Evolutionary conservation across 2,329 filamentous ascomycete genomes (phyloP).

Genomic region (Colletotrichum sp.): DNA sequence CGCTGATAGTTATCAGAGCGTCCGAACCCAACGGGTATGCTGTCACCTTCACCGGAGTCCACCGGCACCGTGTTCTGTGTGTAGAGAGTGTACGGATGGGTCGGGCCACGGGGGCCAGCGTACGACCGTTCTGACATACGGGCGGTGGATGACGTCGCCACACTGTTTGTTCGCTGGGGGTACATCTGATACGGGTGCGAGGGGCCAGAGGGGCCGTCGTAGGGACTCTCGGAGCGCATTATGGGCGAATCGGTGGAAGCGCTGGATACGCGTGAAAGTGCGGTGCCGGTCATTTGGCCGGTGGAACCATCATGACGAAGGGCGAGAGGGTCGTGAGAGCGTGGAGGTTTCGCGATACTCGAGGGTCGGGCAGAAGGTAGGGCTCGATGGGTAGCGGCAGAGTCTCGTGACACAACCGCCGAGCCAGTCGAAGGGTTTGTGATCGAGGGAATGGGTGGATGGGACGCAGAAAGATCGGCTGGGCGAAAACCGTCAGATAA

Average conservation of each 20-base stretch:
- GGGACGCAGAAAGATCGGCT: conserved; percentile 25
- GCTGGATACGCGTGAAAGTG: conserved; percentile 29
- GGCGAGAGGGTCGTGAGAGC: conserved; percentile 53
- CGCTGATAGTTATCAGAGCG: conserved; percentile 71
- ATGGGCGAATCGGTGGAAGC: conserved; percentile 41
- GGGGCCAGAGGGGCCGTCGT: conserved; percentile 73
- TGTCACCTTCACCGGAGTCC: conserved; percentile 42
- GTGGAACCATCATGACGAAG: conserved; percentile 57
- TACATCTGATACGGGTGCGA: conserved; percentile 89
- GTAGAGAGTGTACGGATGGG: conserved; percentile 88
- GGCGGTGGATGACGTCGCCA: conserved; percentile 74
- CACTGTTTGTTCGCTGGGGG: conserved; percentile 73
- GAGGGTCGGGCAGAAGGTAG: conserved; percentile 47
- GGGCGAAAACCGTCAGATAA: conserved; percentile 61
- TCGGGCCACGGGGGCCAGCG: conserved; percentile 67
- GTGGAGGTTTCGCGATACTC: conserved; percentile 61
- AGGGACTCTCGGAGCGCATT: conserved; percentile 63
- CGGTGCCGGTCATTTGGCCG: not conserved
- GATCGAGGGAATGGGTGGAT: conserved; percentile 27
- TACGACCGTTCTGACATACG: conserved; percentile 64
- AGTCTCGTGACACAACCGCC: conserved; percentile 19
- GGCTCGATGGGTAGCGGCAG: conserved; percentile 20
- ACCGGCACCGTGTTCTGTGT: conserved; percentile 76
- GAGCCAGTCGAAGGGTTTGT: conserved; percentile 24
- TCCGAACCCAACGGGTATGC: conserved; percentile 77